Evolutionary conservation across 768 basidiomycete genomes (phyloP).

Genomic region (Obba rivulosa): DNA sequence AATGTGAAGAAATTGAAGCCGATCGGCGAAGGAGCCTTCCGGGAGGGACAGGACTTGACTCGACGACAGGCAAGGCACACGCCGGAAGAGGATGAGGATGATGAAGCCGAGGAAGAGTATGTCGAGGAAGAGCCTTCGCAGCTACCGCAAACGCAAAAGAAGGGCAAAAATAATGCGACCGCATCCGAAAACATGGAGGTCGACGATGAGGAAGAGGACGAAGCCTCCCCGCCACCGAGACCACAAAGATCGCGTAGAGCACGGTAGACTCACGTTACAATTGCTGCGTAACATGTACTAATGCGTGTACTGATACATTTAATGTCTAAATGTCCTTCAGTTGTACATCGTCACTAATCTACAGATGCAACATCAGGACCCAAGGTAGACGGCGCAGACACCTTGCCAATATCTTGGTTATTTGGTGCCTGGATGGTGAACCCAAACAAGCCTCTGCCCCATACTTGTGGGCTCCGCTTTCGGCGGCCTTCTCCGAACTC

Average conservation of each 20-base stretch:
- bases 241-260: conserved; percentile 3
- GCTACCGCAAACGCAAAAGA: conserved; percentile 22
- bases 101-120: conserved; percentile 35
- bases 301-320: too few relatives aligned
- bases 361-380: conserved; percentile 1
- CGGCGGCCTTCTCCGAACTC: conserved; percentile 86
- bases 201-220: conserved; percentile 39
- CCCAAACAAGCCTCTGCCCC: conserved; percentile 88
- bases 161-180: conserved; percentile 20
- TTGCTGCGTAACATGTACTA: too few relatives aligned
- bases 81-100: conserved; percentile 26
- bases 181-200: conserved; percentile 37
- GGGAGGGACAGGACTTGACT: conserved; percentile 43
- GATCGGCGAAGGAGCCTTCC: conserved; percentile 67
- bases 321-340: not conserved
- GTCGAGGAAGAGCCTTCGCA: conserved; percentile 18
- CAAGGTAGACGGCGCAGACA: conserved; percentile 23
- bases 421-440: conserved; percentile 51
- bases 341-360: conserved; percentile 4
- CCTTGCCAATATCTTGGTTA: conserved; percentile 39
- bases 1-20: conserved; percentile 41
- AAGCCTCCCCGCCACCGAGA: conserved; percentile 11
- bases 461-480: conserved; percentile 62
- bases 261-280: too few relatives aligned
- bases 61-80: conserved; percentile 29